These are phyloP conservation scores for Cryptomeria japonica DNA, from an alignment of 75 land plant genomes.

Conservation along the genomic window DNA sequence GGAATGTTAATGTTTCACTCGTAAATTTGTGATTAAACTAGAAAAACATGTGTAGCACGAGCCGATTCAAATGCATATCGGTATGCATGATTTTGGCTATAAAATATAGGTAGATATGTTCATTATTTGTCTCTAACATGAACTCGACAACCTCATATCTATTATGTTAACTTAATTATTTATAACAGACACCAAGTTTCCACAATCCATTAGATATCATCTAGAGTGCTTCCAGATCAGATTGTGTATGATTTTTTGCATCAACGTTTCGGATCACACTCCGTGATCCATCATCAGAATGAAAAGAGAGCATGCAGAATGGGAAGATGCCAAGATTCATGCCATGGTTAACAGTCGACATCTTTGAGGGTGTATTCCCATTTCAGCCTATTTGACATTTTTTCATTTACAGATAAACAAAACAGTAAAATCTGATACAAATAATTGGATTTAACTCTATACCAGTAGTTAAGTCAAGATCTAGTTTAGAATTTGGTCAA, in stretches of 20 bases:
- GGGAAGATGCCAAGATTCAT: background rate
- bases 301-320: too few relatives aligned
- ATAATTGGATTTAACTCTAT: too few relatives aligned
- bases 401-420: too few relatives aligned
- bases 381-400: background rate
- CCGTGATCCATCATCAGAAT: too few relatives aligned
- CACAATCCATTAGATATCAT: too few relatives aligned
- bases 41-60: background rate
- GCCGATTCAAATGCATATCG: background rate
- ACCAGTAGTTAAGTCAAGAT: too few relatives aligned
- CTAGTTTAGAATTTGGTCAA: too few relatives aligned
- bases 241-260: too few relatives aligned
- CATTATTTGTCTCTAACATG: background rate
- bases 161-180: background rate
- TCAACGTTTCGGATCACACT: too few relatives aligned
- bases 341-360: background rate
- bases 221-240: too few relatives aligned
- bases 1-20: background rate
- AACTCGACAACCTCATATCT: background rate
- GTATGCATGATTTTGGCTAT: background rate
- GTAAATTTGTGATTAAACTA: background rate
- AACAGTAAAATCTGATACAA: too few relatives aligned
- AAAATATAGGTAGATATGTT: background rate
- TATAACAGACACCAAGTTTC: too few relatives aligned
- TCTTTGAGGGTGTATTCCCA: background rate